Conservation (phyloP, 805 yeast species). For the Danielozyma ontarioensis region DNA sequence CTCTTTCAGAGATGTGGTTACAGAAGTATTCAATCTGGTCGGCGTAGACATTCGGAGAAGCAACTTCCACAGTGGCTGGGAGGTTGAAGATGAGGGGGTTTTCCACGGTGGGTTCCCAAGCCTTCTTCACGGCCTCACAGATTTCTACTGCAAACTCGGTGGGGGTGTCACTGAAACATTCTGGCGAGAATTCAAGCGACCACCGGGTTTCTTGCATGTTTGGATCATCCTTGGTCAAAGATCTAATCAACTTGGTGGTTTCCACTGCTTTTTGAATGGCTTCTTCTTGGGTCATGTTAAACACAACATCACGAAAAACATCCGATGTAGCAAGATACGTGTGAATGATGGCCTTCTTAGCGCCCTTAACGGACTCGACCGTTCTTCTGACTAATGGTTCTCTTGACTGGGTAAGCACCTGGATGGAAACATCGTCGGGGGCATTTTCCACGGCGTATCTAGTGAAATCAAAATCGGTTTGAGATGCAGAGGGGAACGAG, state of each 20-base stretch:
- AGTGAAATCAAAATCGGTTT: constrained; percentile 76
- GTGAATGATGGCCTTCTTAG: constrained; percentile 71
- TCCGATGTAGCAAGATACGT: constrained; percentile 74
- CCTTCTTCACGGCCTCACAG: constrained; percentile 70
- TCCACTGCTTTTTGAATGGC: constrained; percentile 56
- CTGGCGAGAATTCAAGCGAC: constrained; percentile 79
- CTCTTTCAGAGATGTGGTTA: constrained; percentile 57
- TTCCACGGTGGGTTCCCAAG: constrained; percentile 65
- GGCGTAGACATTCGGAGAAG: constrained; percentile 78
- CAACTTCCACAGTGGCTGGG: constrained; percentile 82
- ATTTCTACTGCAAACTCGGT: constrained; percentile 58
- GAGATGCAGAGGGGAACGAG: constrained; percentile 77
- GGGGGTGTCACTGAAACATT: constrained; percentile 68
- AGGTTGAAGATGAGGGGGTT: constrained; percentile 72
- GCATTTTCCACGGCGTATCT: constrained; percentile 67
- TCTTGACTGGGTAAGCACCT: constrained; percentile 73
- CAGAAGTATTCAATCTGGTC: constrained; percentile 78
- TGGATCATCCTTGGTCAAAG: constrained; percentile 67
- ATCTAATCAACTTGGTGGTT: constrained; percentile 57
- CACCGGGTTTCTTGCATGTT: constrained; percentile 50
- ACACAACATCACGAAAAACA: constrained; percentile 67
- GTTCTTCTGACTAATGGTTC: constrained; percentile 69
- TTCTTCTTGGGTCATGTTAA: constrained; percentile 56
- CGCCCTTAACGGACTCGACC: constrained; percentile 67
- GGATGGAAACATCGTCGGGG: constrained; percentile 73